Conservation (phyloP, 164 flowering plant genomes). For the Vitis riparia region DNA sequence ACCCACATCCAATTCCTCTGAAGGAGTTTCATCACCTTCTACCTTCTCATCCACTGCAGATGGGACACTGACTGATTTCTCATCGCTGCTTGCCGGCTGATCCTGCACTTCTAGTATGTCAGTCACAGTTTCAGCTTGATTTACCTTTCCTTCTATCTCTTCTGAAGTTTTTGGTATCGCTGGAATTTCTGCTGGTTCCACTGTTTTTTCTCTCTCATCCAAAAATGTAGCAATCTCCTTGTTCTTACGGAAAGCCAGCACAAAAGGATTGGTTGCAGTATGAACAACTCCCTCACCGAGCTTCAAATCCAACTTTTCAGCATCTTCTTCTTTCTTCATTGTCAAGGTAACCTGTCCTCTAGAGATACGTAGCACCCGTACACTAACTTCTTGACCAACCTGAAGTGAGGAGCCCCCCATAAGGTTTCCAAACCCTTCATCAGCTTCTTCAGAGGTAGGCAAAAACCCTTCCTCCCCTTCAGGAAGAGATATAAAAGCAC, state of each 20-base stretch:
- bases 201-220: slow-evolving; percentile 59
- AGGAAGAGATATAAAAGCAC: slow-evolving; percentile 86
- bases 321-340: slow-evolving; percentile 76
- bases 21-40: slow-evolving; percentile 22
- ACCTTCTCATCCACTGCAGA: slow-evolving; percentile 22
- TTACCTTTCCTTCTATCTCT: slow-evolving; percentile 17
- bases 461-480: slow-evolving; percentile 95
- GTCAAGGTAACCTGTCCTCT: slow-evolving; percentile 86
- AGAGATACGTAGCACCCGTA: slow-evolving; percentile 68
- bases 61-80: slow-evolving; percentile 10
- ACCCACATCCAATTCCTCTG: slow-evolving; percentile 14
- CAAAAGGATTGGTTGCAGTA: slow-evolving; percentile 82
- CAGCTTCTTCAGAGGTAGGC: slow-evolving; percentile 74
- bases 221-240: slow-evolving; percentile 75
- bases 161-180: slow-evolving; percentile 18
- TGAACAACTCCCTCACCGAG: slow-evolving; percentile 56
- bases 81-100: slow-evolving; percentile 15
- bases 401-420: slow-evolving; percentile 67
- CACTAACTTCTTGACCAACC: slow-evolving; percentile 80
- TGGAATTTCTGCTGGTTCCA: slow-evolving; percentile 25
- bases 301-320: slow-evolving; percentile 27
- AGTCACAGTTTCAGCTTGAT: slow-evolving; percentile 14
- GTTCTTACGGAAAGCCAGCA: slow-evolving; percentile 79
- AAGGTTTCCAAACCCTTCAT: slow-evolving; percentile 51
- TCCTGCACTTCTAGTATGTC: slow-evolving; percentile 19